Base-by-base conservation (phyloP, 495 filamentous ascomycete species). In the Daldinia bambusicola region DNA sequence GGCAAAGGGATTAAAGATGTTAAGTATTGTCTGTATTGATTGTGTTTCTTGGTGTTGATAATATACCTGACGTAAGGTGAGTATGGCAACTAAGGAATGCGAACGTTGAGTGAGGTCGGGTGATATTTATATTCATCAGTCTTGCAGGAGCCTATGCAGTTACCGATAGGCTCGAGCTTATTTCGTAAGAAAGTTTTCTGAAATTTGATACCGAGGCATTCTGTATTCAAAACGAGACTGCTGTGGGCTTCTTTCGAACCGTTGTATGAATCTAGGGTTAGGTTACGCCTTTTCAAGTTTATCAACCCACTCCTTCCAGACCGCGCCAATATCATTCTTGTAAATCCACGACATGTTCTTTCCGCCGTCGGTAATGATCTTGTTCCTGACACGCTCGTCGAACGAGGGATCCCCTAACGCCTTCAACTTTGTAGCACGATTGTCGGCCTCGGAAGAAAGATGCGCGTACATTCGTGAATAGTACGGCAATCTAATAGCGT, bases 321-420 rank as follows among this genome's bases (percentile, higher is more conserved):
- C 79, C 26, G 74, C 68, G 34, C 74, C 65, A 14, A 85, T 85
- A 53, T 85, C 71, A 69, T 85, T 82, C 56, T 79, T 70, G 65
- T 85, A 84, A 26, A 84, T 83, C 76, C 82, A 84, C 7, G 77
- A 75, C 56, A 80, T 77, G 7, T 77, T 74, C 14, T 82, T 74
- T 30, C 77, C 79, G 0, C 77, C 74, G 52, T 76, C 65, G 4
- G 77, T 70, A 55, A 77, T 74, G 10, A 63, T 76, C 66, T 80
- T 80, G 34, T 66, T 69, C 32, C 22, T 69, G n/a, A 73, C 70
- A 14, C 56, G 65, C 22, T 80, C 81, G 61, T 74, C 69, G 41
- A 72, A 67, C 37, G 34, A 67, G 58, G 64, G 62, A 63, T 73
- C 40, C 13, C 41, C 65, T 10, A 73, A 37, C 57, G 68, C 20